A percentile compares a stretch with the other conserved stretches of the same genome.
Conservation (phyloP, 306 rosid species). For the Gynostemma pentaphyllum region DNA sequence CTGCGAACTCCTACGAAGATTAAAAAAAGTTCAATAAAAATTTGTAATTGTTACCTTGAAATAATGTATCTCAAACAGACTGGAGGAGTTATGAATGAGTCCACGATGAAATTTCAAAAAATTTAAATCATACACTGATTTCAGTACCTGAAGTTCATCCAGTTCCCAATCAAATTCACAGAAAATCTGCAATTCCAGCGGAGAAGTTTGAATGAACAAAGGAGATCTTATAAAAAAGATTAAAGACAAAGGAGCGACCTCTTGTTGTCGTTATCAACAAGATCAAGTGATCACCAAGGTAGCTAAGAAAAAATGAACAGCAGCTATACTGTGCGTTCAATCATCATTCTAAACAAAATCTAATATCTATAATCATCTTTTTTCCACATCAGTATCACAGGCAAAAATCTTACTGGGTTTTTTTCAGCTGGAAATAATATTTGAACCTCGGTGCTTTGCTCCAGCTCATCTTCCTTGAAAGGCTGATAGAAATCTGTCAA, state of each 20-base stretch:
- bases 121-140: not conserved
- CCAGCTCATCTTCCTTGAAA: conserved; percentile 71
- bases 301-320: not conserved
- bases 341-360: not conserved
- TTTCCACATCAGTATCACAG: not conserved
- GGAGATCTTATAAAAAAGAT: not conserved
- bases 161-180: conserved; percentile 90
- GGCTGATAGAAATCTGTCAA: conserved; percentile 73
- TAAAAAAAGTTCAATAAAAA: not conserved
- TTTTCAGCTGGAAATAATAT: conserved; percentile 58
- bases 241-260: not conserved
- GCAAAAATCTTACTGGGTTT: conserved; percentile 51
- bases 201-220: not conserved
- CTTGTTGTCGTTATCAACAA: not conserved
- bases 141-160: conserved; percentile 66
- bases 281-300: not conserved
- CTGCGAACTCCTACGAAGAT: conserved; percentile 55
- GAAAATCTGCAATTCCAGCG: conserved; percentile 37
- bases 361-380: not conserved
- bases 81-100: not conserved
- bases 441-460: conserved; percentile 80
- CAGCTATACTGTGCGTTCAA: not conserved
- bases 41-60: not conserved
- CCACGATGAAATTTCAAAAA: not conserved
- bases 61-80: not conserved